Base-by-base conservation (phyloP, 257 asterid genomes). In the Scutellaria baicalensis region DNA sequence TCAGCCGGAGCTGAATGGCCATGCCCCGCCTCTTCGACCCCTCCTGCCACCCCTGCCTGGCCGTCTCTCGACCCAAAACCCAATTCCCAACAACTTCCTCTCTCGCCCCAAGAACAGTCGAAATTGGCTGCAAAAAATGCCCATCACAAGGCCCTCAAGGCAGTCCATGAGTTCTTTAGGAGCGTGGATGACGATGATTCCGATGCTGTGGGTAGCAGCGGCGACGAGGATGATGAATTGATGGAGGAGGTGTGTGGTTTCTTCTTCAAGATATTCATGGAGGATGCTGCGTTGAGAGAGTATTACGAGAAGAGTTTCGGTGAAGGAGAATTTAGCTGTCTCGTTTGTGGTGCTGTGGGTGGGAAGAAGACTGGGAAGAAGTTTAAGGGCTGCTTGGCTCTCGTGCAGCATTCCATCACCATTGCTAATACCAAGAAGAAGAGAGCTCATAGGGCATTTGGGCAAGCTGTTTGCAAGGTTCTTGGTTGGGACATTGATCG, bases 401-500 rank as follows among this genome's bases (percentile, higher is more conserved):
- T 92, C 52, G 88, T 92, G 39, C 96, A 86, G 65, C 98, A 92
- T 72, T 81, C 91, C 1, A 59, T 75, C 43, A 7, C 80, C 9
- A 74, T 84, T 9, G 85, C 83, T 8, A 86, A 78, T 57, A 80
- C 90, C 31, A 83, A 83, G 64, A 92, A 75, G 80, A 83, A 56
- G 80, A 65, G 64, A 23, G 86, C 85, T 1, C 98, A 88, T 68
- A 89, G 89, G 64, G 89, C 89, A 4, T 85, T 82, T n/a, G 96
- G 86, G 43, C 66, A 73, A 73, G 92, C 81, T 3, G 82, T 88
- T 49, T 93, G 96, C 62, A 79, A 88, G 79, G 75, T 84, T 76
- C 89, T 90, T 81, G 89, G 94, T 54, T 93, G 98, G 98, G 93
- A 88, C 48, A 80, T 86, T 56, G 70, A 81, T 79, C 60, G 67